Evolutionary conservation across 768 basidiomycete genomes (phyloP), one percentile per base, ranked within the genome.

Genomic region (Amanita muscaria): DNA sequence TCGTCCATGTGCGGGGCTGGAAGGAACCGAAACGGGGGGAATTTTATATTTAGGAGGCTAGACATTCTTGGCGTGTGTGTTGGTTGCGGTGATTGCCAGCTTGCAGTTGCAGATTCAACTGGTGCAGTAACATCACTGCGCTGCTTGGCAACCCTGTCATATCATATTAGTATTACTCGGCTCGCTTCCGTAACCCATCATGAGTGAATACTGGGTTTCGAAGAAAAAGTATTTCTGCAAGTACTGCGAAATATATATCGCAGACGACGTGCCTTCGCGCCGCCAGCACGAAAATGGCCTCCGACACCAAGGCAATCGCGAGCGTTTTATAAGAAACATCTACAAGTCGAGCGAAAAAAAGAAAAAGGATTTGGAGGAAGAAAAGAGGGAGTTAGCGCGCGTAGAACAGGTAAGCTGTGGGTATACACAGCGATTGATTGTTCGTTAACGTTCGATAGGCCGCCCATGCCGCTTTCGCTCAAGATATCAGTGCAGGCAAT

Each of bases 231-330:
- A 93, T 64, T 86, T 78, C 59, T 96, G 92, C 80, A 91, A 92
- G 60, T 97, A 97, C 70, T 98, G 96, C 69, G 87, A 91, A 40
- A 91, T 90, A 51, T 97, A 83, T 68, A 97, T 99, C 49, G 78
- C 91, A 42, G 96, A 99, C 66, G 94, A 99, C 71, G 89, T 72
- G 8, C 86, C 96, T 49, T 97, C 94, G 1, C 75, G 88, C 41
- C 72, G 77, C 51, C 89, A 89, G 43, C 96, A 99, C 58, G 96
- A 98, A 64, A 87, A 78, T 51, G 96, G 96, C 32, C 66, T 97
- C 35, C 78, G 88, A 24, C 96, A 99, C 68, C 85, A 93, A 57
- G 96, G 94, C 35, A 96, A 88, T 60, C 79, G 85, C 47, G 94
- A 99, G 56, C 75, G 93, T 14, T 96, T 84, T 64, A 85, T 98